Evolutionary conservation across 495 filamentous ascomycete species (phyloP).

Genomic region (Penicillium salamii): DNA sequence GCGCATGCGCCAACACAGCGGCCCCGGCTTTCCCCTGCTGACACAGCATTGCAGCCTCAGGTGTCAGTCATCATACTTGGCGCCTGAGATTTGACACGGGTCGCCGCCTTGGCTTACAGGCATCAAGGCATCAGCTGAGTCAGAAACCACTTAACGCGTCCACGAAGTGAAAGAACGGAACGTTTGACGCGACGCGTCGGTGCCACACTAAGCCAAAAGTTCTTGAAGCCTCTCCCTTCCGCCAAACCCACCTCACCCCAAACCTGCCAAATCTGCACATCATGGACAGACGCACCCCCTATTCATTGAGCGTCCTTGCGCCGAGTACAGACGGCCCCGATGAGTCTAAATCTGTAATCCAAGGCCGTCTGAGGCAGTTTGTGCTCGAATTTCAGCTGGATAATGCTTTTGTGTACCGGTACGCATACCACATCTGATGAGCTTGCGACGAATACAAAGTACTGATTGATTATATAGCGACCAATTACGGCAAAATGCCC

Average conservation of each 20-base stretch:
- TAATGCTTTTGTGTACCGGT: constrained; percentile 96
- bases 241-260: constrained; percentile 11
- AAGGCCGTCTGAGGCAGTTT: constrained; percentile 65
- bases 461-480: constrained; percentile 64
- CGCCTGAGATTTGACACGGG: too few species aligned
- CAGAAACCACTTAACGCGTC: constrained; percentile 50
- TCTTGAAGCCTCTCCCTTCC: constrained; percentile 26
- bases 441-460: neutral
- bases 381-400: constrained; percentile 93
- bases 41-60: neutral
- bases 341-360: constrained; percentile 55
- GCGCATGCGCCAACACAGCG: constrained; percentile 25
- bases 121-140: neutral
- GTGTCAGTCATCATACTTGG: neutral
- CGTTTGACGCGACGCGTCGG: constrained; percentile 29
- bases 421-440: constrained; percentile 14
- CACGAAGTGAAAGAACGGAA: too few species aligned
- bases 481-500: constrained; percentile 91
- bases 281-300: constrained; percentile 89
- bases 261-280: constrained; percentile 22
- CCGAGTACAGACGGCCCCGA: constrained; percentile 60
- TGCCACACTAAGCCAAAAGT: constrained; percentile 23
- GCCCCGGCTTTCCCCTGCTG: neutral
- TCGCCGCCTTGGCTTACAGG: too few species aligned
- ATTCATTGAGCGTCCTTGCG: constrained; percentile 76